Base-by-base conservation (phyloP, 257 asterid genomes). In the Echium plantagineum region DNA sequence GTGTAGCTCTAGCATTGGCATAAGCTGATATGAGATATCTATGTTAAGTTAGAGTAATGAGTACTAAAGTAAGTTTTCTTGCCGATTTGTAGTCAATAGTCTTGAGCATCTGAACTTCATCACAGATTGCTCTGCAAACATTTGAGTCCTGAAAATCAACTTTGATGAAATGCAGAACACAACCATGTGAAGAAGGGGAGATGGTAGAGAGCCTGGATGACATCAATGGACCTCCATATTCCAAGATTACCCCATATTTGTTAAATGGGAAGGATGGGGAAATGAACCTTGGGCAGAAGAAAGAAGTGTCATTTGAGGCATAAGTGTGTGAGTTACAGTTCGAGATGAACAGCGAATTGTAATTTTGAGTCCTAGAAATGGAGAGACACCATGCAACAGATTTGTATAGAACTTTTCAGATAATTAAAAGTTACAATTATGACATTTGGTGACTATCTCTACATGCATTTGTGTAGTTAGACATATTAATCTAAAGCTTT, bases 191-290 rank as follows among this genome's bases (percentile, higher is more conserved):
- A 65, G 66, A 62, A 2, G 75, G 63, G 62, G 64, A 72, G 70
- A 71, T 68, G 67, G 81, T 60, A 57, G 80, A 76, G 63, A 83
- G 70, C 67, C 77, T 76, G 64, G 91, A 73, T 57, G 77, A 76
- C 74, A 57, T 74, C 60, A 67, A 63, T 18, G 83, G 59, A 71
- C 85, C 91, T 52, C 91, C 91, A 77, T 83, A 81, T 75, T 83
- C 91, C 85, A 83, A 66, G 74, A 83, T 75, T 63, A 63, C 55
- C 60, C 74, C 76, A 69, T 81, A 83, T 72, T 74, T 70, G 58
- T 68, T 68, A 31, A 76, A 70, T 9, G 91, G 85, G 68, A 83
- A 81, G 60, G 87, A 78, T 65, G 85, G 53, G 66, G 77, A 62
- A 59, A 83, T 58, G 62, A 49, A 63, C 72, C 91, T 83, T 51